phyloP scores from a whole-genome alignment of 306 rosid species.

The Cucurbita ficifolia region DNA sequence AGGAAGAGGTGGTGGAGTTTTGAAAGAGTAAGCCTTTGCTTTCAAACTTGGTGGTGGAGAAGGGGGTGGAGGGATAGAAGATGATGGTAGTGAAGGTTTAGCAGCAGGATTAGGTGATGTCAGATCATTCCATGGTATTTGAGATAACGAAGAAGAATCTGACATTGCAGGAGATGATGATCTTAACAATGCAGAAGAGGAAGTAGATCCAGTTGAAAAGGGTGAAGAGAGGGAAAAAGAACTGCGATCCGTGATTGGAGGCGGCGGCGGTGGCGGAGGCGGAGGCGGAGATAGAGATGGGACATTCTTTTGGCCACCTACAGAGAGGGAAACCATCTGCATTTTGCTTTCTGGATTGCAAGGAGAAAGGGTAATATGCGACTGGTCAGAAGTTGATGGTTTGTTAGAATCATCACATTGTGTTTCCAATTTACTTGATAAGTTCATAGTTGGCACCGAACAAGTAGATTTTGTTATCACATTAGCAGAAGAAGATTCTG shows the following conservation, averaged over 20 bases:
- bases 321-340: conserved; percentile 10
- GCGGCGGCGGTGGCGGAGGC: conserved; percentile 18
- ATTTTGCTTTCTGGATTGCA: conserved; percentile 13
- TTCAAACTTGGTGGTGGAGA: conserved; percentile 57
- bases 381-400: conserved; percentile 14
- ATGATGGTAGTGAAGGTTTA: conserved; percentile 19
- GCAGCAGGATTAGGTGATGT: conserved; percentile 15
- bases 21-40: conserved; percentile 13
- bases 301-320: conserved; percentile 13
- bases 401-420: conserved; percentile 16
- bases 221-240: conserved; percentile 26
- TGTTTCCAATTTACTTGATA: conserved; percentile 9
- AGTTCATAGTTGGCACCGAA: not conserved
- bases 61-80: conserved; percentile 65
- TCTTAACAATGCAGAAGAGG: conserved; percentile 34
- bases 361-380: conserved; percentile 1
- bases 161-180: conserved; percentile 39
- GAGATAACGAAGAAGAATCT: conserved; percentile 29
- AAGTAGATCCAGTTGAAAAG: conserved; percentile 38
- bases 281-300: conserved; percentile 20
- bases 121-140: conserved; percentile 16
- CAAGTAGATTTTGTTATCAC: conserved; percentile 9
- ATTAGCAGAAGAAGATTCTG: conserved; percentile 34
- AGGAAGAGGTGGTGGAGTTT: conserved; percentile 76
- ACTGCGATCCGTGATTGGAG: conserved; percentile 24